These are phyloP conservation scores for Aspergillus coremiiformis DNA, from an alignment of 495 filamentous ascomycete species.

Conservation along the genomic window DNA sequence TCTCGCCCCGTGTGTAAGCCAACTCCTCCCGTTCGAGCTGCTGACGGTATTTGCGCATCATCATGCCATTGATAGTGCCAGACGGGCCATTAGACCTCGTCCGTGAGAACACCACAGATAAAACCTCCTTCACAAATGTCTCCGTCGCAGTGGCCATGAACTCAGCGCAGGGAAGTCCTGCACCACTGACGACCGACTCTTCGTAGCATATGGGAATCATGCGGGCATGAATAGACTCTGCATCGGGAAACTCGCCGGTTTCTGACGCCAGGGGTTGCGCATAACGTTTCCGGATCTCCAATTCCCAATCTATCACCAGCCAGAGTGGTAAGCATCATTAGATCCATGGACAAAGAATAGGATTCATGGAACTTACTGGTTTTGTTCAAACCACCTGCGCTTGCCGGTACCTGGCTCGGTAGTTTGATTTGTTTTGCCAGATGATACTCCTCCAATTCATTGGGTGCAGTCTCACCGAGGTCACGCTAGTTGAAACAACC, in stretches of 20 bases:
- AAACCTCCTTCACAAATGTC: conserved; percentile 82
- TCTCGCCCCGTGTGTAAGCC: conserved; percentile 55
- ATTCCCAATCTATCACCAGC: conserved; percentile 60
- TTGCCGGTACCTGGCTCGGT: conserved; percentile 69
- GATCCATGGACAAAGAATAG: not conserved
- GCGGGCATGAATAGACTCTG: conserved; percentile 66
- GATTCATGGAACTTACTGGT: conserved; percentile 58
- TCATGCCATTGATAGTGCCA: conserved; percentile 60
- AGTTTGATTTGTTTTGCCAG: conserved; percentile 58
- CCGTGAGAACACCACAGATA: conserved; percentile 69
- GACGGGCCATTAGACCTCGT: conserved; percentile 74
- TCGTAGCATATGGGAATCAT: conserved; percentile 96
- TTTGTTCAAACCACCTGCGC: conserved; percentile 74
- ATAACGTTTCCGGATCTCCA: conserved; percentile 90
- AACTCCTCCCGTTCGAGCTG: conserved; percentile 68
- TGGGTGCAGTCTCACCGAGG: conserved; percentile 53
- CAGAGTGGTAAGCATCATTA: conserved; percentile 16
- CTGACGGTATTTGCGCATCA: conserved; percentile 68
- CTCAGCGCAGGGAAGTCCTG: conserved; percentile 63
- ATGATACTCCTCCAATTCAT: conserved; percentile 60
- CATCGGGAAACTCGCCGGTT: conserved; percentile 87
- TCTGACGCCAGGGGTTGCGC: conserved; percentile 78
- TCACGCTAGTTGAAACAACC: conserved; percentile 46
- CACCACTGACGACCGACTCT: conserved; percentile 69
- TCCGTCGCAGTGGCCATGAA: conserved; percentile 89